phyloP scores from a whole-genome alignment of 2,329 filamentous ascomycete genomes.

The Purpureocillium lavendulum region DNA sequence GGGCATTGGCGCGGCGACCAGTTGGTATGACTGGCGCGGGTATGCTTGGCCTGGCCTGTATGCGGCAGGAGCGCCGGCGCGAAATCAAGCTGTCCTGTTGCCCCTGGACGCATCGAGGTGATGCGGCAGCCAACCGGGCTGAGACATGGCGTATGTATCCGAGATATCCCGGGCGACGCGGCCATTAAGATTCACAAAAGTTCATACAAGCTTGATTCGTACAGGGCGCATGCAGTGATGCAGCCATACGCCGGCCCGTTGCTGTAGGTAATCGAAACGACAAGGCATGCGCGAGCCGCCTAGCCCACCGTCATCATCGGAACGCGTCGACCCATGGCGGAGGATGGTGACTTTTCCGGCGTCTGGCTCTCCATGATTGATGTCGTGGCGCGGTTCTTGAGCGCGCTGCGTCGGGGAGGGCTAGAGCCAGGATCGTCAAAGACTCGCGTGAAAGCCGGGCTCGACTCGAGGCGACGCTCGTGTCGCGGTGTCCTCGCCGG shows the following conservation, averaged over 20 bases:
- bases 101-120: too few relatives aligned
- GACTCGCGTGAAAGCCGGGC: slow-evolving; percentile 59
- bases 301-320: slow-evolving; percentile 58
- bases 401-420: slow-evolving; percentile 37
- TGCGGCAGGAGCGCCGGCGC: too few relatives aligned
- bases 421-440: slow-evolving; percentile 55
- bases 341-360: slow-evolving; percentile 43
- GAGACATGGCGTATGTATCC: slow-evolving; percentile 6
- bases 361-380: slow-evolving; percentile 41
- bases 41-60: too few relatives aligned
- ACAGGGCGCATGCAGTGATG: slow-evolving; percentile 12
- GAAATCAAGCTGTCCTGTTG: too few relatives aligned
- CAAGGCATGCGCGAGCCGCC: neutral
- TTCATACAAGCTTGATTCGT: slow-evolving; percentile 17
- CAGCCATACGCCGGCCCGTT: neutral
- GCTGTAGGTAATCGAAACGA: neutral
- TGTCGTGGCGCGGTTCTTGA: slow-evolving; percentile 45
- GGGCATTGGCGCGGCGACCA: neutral
- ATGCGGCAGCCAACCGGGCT: slow-evolving; percentile 2
- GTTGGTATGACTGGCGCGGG: too few relatives aligned
- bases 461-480: slow-evolving; percentile 41
- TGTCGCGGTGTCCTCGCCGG: slow-evolving; percentile 42
- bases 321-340: slow-evolving; percentile 42
- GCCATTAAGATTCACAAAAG: slow-evolving; percentile 29
- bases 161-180: slow-evolving; percentile 13